Evolutionary conservation across 371 early-diverging fungal species (phyloP).

Genomic region (Modicella reniformis): DNA sequence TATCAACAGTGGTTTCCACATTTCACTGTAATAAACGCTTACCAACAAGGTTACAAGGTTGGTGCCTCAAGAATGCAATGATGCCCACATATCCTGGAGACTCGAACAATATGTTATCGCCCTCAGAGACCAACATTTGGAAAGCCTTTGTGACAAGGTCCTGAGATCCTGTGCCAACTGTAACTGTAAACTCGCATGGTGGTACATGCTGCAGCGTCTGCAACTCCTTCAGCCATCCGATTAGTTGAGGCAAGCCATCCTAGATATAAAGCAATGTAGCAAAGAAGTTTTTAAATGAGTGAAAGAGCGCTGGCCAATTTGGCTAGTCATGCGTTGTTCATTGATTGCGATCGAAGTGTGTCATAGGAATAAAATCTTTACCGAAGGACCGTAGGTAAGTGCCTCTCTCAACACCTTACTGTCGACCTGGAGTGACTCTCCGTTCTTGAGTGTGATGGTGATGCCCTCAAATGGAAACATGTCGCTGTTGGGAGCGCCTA

Average conservation of each 20-base stretch:
- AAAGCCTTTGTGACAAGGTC: slow-evolving; percentile 83
- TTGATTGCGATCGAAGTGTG: neutral
- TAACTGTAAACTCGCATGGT: slow-evolving; percentile 66
- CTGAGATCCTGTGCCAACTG: slow-evolving; percentile 81
- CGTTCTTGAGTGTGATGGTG: slow-evolving; percentile 67
- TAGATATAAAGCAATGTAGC: slow-evolving; percentile 25
- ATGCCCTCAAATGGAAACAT: slow-evolving; percentile 80
- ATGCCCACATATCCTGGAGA: slow-evolving; percentile 81
- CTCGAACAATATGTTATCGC: slow-evolving; percentile 76
- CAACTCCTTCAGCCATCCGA: slow-evolving; percentile 70
- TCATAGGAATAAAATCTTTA: no score
- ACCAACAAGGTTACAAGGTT: slow-evolving; percentile 71
- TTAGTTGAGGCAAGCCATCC: slow-evolving; percentile 73
- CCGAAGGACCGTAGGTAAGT: slow-evolving; percentile 69
- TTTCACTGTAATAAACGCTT: no score
- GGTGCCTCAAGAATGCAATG: slow-evolving; percentile 75
- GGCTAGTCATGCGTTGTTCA: neutral
- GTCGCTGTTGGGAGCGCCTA: slow-evolving; percentile 78
- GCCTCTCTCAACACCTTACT: slow-evolving; percentile 55
- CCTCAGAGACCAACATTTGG: slow-evolving; percentile 74
- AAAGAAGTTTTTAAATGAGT: neutral
- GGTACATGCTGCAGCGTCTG: slow-evolving; percentile 72
- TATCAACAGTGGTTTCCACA: no score
- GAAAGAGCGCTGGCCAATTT: neutral
- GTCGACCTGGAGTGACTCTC: slow-evolving; percentile 64